A percentile compares a stretch with the other conserved stretches of the same genome.
phyloP scores from a whole-genome alignment of 1,139 yeast species.

The Kurtzmaniella quercitrusa region DNA sequence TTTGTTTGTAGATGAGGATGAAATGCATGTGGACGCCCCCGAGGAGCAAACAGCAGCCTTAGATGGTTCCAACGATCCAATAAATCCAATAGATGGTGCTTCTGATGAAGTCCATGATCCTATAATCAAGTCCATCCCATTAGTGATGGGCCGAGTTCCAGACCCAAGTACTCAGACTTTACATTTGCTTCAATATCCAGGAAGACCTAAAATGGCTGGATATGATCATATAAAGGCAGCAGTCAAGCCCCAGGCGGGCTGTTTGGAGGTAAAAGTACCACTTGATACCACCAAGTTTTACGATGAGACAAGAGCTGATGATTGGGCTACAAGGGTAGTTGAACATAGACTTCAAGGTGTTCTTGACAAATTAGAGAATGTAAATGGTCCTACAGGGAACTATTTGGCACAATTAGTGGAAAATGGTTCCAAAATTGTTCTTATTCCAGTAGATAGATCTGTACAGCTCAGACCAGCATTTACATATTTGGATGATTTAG shows the following conservation, averaged over 20 bases:
- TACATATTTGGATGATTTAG: slow-evolving; percentile 63
- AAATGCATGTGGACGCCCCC: slow-evolving; percentile 9
- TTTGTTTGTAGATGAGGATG: slow-evolving; percentile 16
- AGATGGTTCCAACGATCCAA: slow-evolving; percentile 2
- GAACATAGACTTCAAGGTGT: slow-evolving; percentile 71
- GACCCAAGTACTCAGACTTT: slow-evolving; percentile 22
- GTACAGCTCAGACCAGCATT: slow-evolving; percentile 83
- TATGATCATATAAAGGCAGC: slow-evolving; percentile 47
- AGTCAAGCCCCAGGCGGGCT: slow-evolving; percentile 55
- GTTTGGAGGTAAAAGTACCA: slow-evolving; percentile 69
- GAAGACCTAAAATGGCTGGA: slow-evolving; percentile 52
- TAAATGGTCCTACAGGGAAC: slow-evolving; percentile 19
- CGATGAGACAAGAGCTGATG: slow-evolving; percentile 57
- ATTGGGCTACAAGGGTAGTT: slow-evolving; percentile 57
- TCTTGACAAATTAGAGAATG: slow-evolving; percentile 49
- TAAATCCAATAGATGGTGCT: slow-evolving; percentile 11
- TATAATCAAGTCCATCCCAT: slow-evolving; percentile 70
- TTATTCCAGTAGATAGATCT: slow-evolving; percentile 63
- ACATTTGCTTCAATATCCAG: slow-evolving; percentile 65
- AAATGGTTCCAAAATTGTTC: slow-evolving; percentile 40
- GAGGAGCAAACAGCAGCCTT: slow-evolving; percentile 9
- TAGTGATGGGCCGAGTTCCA: slow-evolving; percentile 34
- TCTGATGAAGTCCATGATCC: slow-evolving; percentile 59
- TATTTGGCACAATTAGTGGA: slow-evolving; percentile 31
- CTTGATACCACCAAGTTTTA: slow-evolving; percentile 60